Evolutionary conservation across 441 rosid species (phyloP).

Genomic region (Heliophila coronopifolia): DNA sequence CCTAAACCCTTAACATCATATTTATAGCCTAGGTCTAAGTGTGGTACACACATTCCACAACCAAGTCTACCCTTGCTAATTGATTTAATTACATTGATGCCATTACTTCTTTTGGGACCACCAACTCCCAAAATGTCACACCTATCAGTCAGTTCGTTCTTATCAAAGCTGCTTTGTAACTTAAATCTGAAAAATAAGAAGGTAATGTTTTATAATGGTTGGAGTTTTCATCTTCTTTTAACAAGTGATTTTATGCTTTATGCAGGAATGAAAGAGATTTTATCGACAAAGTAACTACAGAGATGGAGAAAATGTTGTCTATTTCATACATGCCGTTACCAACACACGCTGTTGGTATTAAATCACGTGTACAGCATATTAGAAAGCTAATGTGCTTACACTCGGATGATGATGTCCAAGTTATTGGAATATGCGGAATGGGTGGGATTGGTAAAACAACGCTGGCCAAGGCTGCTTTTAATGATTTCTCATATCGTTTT

Average conservation of each 20-base stretch:
- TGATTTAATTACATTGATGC: no score
- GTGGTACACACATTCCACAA: no score
- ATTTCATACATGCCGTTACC: background rate
- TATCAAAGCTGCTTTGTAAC: no score
- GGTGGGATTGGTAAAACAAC: slow-evolving; percentile 28
- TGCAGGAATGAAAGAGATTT: background rate
- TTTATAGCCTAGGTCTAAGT: no score
- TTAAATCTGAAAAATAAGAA: no score
- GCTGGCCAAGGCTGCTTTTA: slow-evolving; percentile 6
- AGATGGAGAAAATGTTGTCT: background rate
- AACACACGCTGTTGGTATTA: background rate
- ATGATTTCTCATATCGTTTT: background rate
- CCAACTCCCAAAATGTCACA: no score
- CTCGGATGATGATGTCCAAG: background rate
- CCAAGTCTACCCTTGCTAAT: no score
- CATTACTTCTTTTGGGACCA: no score
- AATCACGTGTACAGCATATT: background rate
- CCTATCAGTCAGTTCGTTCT: no score
- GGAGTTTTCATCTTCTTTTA: background rate
- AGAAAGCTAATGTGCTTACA: background rate
- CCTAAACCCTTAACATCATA: no score
- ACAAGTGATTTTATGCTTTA: background rate
- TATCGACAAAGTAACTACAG: background rate
- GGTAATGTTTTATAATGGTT: no score
- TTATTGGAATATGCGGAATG: slow-evolving; percentile 18